Evolutionary conservation across 2,329 filamentous ascomycete genomes (phyloP).

Genomic region (Colletotrichum truncatum): DNA sequence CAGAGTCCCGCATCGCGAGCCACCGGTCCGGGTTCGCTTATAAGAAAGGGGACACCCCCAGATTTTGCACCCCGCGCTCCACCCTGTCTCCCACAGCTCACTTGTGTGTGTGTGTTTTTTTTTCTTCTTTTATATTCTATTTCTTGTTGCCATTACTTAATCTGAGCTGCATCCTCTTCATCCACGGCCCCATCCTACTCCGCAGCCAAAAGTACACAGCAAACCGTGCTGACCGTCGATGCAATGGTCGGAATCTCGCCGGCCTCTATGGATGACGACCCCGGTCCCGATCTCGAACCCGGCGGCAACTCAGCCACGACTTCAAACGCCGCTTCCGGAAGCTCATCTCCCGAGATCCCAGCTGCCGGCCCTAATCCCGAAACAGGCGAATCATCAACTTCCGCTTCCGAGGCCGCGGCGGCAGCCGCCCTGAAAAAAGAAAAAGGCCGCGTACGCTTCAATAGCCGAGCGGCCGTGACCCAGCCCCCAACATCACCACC

Average conservation of each 20-base stretch:
- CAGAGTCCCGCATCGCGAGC: conserved; percentile 15
- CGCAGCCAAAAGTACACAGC: background rate
- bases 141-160: conserved; percentile 8
- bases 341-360: background rate
- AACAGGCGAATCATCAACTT: background rate
- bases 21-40: conserved; percentile 24
- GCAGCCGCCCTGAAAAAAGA: conserved; percentile 46
- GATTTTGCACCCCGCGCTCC: conserved; percentile 22
- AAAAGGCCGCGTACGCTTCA: conserved; percentile 58
- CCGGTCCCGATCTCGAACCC: conserved; percentile 24
- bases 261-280: conserved; percentile 30
- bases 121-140: too few relatives aligned
- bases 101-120: too few relatives aligned
- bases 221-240: conserved; percentile 20
- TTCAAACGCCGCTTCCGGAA: background rate
- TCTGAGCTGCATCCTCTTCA: background rate
- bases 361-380: background rate
- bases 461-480: conserved; percentile 51
- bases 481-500: conserved; percentile 34
- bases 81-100: conserved; percentile 16
- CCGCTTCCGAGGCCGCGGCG: conserved; percentile 22
- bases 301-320: background rate
- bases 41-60: conserved; percentile 24
- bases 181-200: background rate
- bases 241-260: conserved; percentile 27